Percentiles rank a stretch among this genome's conserved stretches.
phyloP scores from a whole-genome alignment of 805 yeast species.

The Wickerhamiella shivajii region DNA sequence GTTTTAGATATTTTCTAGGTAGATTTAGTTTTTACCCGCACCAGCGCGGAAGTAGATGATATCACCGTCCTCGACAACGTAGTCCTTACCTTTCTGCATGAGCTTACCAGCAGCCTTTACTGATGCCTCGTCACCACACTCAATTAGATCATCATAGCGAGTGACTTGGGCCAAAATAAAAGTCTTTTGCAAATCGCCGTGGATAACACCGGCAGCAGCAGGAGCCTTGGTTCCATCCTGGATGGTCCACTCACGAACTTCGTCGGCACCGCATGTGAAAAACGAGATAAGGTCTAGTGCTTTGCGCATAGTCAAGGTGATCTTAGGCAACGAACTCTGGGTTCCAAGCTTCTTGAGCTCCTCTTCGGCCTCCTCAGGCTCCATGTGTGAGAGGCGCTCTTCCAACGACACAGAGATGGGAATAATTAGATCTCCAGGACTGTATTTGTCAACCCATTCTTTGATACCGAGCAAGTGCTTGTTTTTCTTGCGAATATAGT shows the following conservation, averaged over 20 bases:
- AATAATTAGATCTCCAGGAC: conserved; percentile 82
- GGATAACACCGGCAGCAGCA: conserved; percentile 89
- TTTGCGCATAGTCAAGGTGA: conserved; percentile 74
- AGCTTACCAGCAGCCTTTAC: conserved; percentile 84
- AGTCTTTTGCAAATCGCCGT: conserved; percentile 87
- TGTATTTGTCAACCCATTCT: conserved; percentile 77
- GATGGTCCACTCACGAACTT: conserved; percentile 82
- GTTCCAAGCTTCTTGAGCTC: conserved; percentile 65
- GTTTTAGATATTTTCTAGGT: no score
- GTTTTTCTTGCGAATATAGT: conserved; percentile 77
- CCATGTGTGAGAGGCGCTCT: conserved; percentile 82
- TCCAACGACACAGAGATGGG: conserved; percentile 89
- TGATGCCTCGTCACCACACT: conserved; percentile 62
- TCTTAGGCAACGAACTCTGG: conserved; percentile 69
- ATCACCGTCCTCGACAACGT: conserved; percentile 91
- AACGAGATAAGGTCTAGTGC: conserved; percentile 78
- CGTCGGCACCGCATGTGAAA: conserved; percentile 92
- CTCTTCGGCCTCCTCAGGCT: conserved; percentile 63
- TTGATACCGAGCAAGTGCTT: conserved; percentile 69
- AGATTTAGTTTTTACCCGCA: conserved; percentile 60
- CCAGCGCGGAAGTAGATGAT: conserved; percentile 86
- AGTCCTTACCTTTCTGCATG: conserved; percentile 83
- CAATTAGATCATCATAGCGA: conserved; percentile 66
- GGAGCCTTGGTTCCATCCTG: conserved; percentile 65
- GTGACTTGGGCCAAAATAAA: conserved; percentile 89